Conservation (phyloP, 805 yeast genomes). For the Kurtzmaniella cleridarum region DNA sequence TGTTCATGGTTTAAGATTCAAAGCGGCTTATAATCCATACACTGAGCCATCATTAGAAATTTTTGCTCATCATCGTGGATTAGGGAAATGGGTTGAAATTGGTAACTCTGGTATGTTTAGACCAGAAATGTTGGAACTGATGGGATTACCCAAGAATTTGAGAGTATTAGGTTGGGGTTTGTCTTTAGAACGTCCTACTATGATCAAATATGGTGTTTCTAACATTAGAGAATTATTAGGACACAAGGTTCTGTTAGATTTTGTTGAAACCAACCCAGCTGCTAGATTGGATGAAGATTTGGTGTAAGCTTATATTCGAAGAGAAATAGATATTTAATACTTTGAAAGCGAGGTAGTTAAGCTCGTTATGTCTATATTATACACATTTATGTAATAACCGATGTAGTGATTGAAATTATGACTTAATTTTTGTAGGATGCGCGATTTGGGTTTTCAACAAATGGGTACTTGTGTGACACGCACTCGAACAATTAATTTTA, state of each 20-base stretch:
- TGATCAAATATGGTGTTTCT: conserved; percentile 95
- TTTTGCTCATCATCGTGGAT: conserved; percentile 92
- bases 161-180: conserved; percentile 97
- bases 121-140: conserved; percentile 97
- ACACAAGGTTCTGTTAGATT: conserved; percentile 91
- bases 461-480: too few relatives aligned
- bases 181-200: conserved; percentile 96
- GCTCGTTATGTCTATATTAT: too few relatives aligned
- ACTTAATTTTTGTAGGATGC: too few relatives aligned
- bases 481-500: too few relatives aligned
- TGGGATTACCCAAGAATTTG: conserved; percentile 94
- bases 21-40: conserved; percentile 98
- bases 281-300: conserved; percentile 78
- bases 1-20: conserved; percentile 89
- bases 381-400: too few relatives aligned
- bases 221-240: conserved; percentile 96
- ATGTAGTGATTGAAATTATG: too few relatives aligned
- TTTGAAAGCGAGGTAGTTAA: background rate
- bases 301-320: conserved; percentile 14
- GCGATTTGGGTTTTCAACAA: too few relatives aligned
- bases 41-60: conserved; percentile 99
- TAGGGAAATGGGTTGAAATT: conserved; percentile 97
- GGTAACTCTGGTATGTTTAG: conserved; percentile 99
- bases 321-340: conserved; percentile 1
- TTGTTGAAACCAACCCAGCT: conserved; percentile 94